Percentiles rank a stretch among this genome's conserved stretches.
Conservation (phyloP, 371 early-diverging fungal genomes). For the Massospora cicadina region DNA sequence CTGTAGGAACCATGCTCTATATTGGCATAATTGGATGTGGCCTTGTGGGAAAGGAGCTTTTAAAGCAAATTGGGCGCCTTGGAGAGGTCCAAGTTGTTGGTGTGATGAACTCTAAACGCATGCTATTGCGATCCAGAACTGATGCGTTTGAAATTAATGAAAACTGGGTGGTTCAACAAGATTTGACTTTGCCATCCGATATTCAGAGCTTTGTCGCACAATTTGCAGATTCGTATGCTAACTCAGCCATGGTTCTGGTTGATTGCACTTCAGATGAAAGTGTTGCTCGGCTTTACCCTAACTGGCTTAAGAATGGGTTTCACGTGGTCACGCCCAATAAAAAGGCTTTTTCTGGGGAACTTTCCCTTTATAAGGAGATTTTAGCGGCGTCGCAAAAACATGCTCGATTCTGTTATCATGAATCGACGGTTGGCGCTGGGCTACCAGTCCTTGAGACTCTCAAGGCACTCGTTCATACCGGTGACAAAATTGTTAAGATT, state of each 20-base stretch:
- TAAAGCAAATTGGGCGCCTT: constrained; percentile 27
- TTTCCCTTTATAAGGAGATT: constrained; percentile 53
- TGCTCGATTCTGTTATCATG: constrained; percentile 49
- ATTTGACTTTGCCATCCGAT: constrained; percentile 15
- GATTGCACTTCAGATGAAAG: constrained; percentile 80
- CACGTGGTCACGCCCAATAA: constrained; percentile 95
- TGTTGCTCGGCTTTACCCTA: constrained; percentile 63
- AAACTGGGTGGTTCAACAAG: not conserved
- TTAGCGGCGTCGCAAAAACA: constrained; percentile 24
- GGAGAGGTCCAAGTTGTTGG: constrained; percentile 8
- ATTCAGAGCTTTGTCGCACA: constrained; percentile 30
- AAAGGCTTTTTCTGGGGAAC: constrained; percentile 73
- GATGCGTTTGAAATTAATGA: constrained; percentile 18
- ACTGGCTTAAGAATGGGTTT: constrained; percentile 57
- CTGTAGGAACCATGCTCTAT: no score
- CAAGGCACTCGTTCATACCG: constrained; percentile 72
- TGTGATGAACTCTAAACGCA: constrained; percentile 14
- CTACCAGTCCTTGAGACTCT: constrained; percentile 87
- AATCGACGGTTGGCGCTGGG: constrained; percentile 96
- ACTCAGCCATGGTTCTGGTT: constrained; percentile 45
- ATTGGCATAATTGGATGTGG: constrained; percentile 87
- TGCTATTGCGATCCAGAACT: not conserved
- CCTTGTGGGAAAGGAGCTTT: constrained; percentile 76
- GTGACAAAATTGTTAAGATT: constrained; percentile 74
- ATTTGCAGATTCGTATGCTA: constrained; percentile 16